A percentile compares a stretch with the other conserved stretches of the same genome.
phyloP scores from a whole-genome alignment of 1,284 basidiomycete genomes.

The Lentinula novae-zelandiae region DNA sequence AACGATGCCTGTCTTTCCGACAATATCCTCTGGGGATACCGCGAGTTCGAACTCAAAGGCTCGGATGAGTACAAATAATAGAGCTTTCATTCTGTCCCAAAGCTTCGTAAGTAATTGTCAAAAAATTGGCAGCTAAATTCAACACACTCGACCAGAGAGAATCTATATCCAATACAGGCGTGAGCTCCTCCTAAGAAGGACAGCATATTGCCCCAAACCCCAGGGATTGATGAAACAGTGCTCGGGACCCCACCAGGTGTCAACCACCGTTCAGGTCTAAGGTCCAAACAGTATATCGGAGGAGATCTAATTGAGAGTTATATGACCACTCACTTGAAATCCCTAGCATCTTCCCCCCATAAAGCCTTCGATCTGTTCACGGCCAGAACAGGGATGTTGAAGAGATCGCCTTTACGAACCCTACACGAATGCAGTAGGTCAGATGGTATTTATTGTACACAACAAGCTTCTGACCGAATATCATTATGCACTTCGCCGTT shows the following conservation, averaged over 20 bases:
- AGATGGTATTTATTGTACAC: background rate
- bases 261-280: conserved; percentile 43
- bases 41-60: conserved; percentile 54
- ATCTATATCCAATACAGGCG: conserved; percentile 51
- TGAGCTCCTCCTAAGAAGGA: conserved; percentile 42
- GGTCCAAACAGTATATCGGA: too few species aligned
- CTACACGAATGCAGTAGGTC: conserved; percentile 21
- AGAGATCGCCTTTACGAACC: conserved; percentile 31
- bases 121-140: background rate
- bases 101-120: background rate
- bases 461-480: conserved; percentile 21
- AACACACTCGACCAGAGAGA: conserved; percentile 47
- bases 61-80: conserved; percentile 55
- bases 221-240: conserved; percentile 31
- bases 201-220: conserved; percentile 41
- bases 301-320: too few species aligned
- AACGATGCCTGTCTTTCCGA: conserved; percentile 28
- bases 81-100: conserved; percentile 41
- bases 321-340: conserved; percentile 32
- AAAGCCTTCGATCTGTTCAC: conserved; percentile 36
- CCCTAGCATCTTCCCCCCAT: conserved; percentile 45
- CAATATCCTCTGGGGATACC: conserved; percentile 37
- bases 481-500: conserved; percentile 28
- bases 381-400: conserved; percentile 34
- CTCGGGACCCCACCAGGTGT: conserved; percentile 24